Evolutionary conservation across 73 alveolate genomes (phyloP), one percentile per base, ranked within the genome.

Genomic region (Paramecium octaurelia): DNA sequence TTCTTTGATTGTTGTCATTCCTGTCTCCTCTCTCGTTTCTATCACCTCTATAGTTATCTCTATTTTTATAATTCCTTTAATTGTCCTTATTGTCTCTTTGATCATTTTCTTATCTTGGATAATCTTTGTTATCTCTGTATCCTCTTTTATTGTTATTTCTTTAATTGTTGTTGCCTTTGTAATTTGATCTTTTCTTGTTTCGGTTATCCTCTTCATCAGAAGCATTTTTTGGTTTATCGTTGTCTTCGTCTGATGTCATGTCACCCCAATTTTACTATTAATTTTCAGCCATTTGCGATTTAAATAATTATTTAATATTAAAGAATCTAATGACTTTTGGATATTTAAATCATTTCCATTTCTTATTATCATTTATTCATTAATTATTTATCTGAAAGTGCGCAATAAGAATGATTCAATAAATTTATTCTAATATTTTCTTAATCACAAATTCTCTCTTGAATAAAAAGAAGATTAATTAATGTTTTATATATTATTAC

Each of bases 251-350:
- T 10, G 84, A 64, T 64, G 84, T 8, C 46, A 64, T 31, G 46
- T 64, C 84, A 64, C 84, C 84, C 84, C 84, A 64, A 14, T 64
- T 64, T 64, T 64, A 12, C 21, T 0, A 10, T 64, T 64, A 34
- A 64, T 64, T 64, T 27, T 64, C 84, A 12, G 84, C 46, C 84
- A 64, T 64, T 64, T 27, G 11, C 12, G 46, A 31, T 54, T 64
- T 64, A 64, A 64, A 64, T 64, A 64, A 64, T 64, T 64, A 60
- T 64, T 64, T 64, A 64, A 64, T 64, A 64, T 23, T 64, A 64
- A 31, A 31, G 84, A 64, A 64, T 64, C 84, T 64, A 64, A 31
- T 64, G 48, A 64, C 46, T 27, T 64, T 27, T 64, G 84, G 84
- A 64, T 64, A 64, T 64, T 64, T 64, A 64, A 64, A 64, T 24